Conservation (phyloP, 495 filamentous ascomycete species). For the Lophiotrema nucula region DNA sequence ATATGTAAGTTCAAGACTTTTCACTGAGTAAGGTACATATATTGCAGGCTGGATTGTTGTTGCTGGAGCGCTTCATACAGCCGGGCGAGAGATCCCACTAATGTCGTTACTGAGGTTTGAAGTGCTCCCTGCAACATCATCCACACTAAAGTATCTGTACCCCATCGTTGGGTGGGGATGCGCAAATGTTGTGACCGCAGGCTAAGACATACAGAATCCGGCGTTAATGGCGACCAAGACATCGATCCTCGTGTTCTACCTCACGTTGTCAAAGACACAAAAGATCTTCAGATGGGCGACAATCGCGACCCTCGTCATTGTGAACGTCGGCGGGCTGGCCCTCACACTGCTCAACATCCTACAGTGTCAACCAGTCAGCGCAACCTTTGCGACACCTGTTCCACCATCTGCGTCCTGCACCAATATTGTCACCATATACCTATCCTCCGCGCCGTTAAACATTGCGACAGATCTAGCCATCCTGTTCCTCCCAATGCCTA, state of each 20-base stretch:
- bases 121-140: no score
- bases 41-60: no score
- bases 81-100: no score
- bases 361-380: slow-evolving; percentile 74
- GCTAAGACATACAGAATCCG: slow-evolving; percentile 63
- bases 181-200: not conserved
- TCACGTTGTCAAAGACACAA: slow-evolving; percentile 72
- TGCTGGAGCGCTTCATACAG: no score
- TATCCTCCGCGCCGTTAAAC: slow-evolving; percentile 80
- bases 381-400: slow-evolving; percentile 55
- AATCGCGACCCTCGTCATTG: slow-evolving; percentile 66
- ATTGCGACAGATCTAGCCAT: slow-evolving; percentile 82
- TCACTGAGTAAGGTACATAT: no score
- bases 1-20: slow-evolving; percentile 74
- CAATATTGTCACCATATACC: slow-evolving; percentile 76
- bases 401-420: slow-evolving; percentile 56
- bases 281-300: slow-evolving; percentile 69
- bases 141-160: no score
- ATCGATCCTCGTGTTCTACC: slow-evolving; percentile 86
- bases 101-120: no score
- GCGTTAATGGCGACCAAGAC: slow-evolving; percentile 86
- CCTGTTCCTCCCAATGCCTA: slow-evolving; percentile 79
- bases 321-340: slow-evolving; percentile 73
- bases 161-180: no score
- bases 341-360: slow-evolving; percentile 85